Base-by-base conservation (phyloP, 2,329 filamentous ascomycete species). In the Endothia cerciana region DNA sequence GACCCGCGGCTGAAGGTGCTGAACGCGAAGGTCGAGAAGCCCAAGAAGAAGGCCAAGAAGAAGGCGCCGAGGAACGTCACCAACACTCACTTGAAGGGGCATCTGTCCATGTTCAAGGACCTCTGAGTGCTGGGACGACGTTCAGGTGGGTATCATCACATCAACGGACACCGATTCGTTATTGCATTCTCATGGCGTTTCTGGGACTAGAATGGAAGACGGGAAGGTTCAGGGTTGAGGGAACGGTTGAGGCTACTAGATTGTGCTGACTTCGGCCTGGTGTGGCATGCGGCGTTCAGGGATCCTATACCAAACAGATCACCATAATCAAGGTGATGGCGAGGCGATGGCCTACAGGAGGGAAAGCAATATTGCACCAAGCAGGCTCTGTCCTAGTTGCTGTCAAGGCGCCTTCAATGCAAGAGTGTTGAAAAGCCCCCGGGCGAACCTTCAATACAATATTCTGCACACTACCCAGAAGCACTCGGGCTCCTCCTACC, bases 41-140 rank as follows among this genome's bases (percentile, higher is more conserved):
- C 89, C 77, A 91, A 92, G 79, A 57, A 43, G 38, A 92, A 91
- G 76, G 83, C 88, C 55, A 80, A 82, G 33, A 78, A 80, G 71
- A 87, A 92, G 70, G 85, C 89, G 67, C 87, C 87, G 51, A 91
- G 91, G 70, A 95, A 94, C 83, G 89, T 90, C 65, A 96, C 92
- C 33, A 97, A 97, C 75, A 88, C 88, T 36, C 93, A 97, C 76
- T 96, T 63, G 61, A 63, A 63, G 53, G 61, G 61, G 30, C 41
- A 56, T 13, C 30, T 63, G 17, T 63, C 61, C 30, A 63, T 97
- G 67, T 83, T 97, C 74, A 89, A 93, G 79, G 91, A 94, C 75
- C 49, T 62, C 17, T 63, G 41, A 63, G 30, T 4, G 36, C 13
- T 49, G 15, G 43, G 4, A 8, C 7, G n/a, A 15, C 30, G n/a